Evolutionary conservation across 768 basidiomycete genomes (phyloP).

Genomic region (Tylopilus cervinicoccineus): DNA sequence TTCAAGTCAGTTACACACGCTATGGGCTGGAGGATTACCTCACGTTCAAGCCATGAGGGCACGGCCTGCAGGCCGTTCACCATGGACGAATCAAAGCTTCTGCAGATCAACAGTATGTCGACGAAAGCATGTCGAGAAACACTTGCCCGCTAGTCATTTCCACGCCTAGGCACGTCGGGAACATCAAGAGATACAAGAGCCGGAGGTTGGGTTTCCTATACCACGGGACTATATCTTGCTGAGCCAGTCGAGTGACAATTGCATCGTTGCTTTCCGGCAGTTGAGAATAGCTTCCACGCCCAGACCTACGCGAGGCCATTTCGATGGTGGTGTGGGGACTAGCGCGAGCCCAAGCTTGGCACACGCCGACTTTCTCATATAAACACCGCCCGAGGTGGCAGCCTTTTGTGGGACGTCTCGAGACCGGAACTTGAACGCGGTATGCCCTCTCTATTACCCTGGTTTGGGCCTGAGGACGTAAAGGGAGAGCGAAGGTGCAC

Average conservation of each 20-base stretch:
- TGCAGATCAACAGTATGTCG: background rate
- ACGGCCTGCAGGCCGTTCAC: conserved; percentile 61
- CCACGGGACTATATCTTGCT: conserved; percentile 52
- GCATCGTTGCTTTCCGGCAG: conserved; percentile 2
- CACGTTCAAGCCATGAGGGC: conserved; percentile 52
- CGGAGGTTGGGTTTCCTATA: conserved; percentile 57
- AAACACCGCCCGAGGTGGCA: background rate
- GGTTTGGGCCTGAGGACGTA: no score
- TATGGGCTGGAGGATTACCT: conserved; percentile 5
- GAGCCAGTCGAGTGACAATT: conserved; percentile 11
- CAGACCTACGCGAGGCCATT: background rate
- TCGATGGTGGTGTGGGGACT: no score
- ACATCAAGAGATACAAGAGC: conserved; percentile 48
- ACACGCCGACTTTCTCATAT: background rate
- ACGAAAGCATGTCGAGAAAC: background rate
- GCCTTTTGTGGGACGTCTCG: no score
- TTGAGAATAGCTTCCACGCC: background rate
- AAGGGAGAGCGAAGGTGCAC: no score
- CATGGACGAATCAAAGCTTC: conserved; percentile 44
- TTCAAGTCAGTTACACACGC: background rate
- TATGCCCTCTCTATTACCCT: no score
- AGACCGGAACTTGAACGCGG: no score
- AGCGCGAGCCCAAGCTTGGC: no score
- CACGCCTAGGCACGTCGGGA: conserved; percentile 33
- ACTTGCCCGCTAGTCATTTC: conserved; percentile 12